A percentile compares a stretch with the other conserved stretches of the same genome.
Evolutionary conservation across 2,329 filamentous ascomycete genomes (phyloP).

Genomic region (Arachnopeziza araneosa): DNA sequence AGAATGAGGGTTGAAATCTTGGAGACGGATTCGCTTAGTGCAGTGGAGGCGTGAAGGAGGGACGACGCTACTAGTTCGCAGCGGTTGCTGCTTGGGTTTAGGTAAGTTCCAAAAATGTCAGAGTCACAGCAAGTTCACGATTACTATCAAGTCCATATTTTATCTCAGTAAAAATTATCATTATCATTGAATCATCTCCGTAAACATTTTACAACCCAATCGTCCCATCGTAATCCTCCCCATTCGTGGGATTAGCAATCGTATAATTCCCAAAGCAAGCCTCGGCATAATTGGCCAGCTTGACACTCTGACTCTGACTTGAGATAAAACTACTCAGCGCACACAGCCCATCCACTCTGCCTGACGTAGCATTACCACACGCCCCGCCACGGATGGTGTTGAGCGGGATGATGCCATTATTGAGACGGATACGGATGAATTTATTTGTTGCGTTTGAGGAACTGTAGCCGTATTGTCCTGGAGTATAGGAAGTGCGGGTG

Average conservation of each 20-base stretch:
- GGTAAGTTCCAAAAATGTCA: too few relatives aligned
- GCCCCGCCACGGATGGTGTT: slow-evolving; percentile 41
- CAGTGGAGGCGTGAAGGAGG: too few relatives aligned
- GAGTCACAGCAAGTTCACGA: too few relatives aligned
- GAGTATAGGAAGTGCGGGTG: slow-evolving; percentile 37
- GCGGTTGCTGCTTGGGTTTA: too few relatives aligned
- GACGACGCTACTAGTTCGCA: too few relatives aligned
- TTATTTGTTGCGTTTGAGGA: slow-evolving; percentile 38
- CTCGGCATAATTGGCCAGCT: slow-evolving; percentile 41
- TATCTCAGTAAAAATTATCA: too few relatives aligned
- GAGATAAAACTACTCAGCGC: slow-evolving; percentile 36
- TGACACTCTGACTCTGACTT: slow-evolving; percentile 35
- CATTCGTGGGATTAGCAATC: slow-evolving; percentile 32
- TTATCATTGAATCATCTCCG: too few relatives aligned
- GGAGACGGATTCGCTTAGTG: too few relatives aligned
- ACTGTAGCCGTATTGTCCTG: slow-evolving; percentile 41
- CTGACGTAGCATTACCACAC: slow-evolving; percentile 31
- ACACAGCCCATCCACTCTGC: slow-evolving; percentile 41
- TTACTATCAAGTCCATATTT: too few relatives aligned
- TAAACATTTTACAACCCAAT: not conserved
- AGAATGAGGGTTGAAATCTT: too few relatives aligned
- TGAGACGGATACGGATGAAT: slow-evolving; percentile 44
- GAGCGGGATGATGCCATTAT: slow-evolving; percentile 43
- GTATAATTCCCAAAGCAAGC: slow-evolving; percentile 45
- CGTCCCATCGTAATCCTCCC: slow-evolving; percentile 38